Base-by-base conservation (phyloP, 2,329 filamentous ascomycete species). In the Fusarium fracticaudum region DNA sequence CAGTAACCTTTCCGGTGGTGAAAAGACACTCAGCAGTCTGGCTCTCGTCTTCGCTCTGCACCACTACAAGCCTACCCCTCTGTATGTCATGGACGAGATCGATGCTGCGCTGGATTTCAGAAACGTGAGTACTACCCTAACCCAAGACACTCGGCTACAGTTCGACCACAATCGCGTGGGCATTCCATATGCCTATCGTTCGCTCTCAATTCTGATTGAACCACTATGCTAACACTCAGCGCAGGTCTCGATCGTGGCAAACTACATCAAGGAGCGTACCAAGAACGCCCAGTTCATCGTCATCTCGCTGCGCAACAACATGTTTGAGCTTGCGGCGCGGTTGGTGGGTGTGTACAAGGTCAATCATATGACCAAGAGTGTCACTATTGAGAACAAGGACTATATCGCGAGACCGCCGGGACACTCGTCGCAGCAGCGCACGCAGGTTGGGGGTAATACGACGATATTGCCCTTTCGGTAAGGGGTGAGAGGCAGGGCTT, bases 11-110 rank as follows among this genome's bases (percentile, higher is more conserved):
- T 96, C 93, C 38, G 96, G 96, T 86, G 96, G 96, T 73, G 96
- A 99, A 85, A 99, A 99, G 90, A 99, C 96, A 43, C 85, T 99
- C 71, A 96, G 93, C 76, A 96, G 93, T 83, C 85, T 99, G 83
- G 96, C 96, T 29, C 86, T 99, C 65, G 96, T 99, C n/a, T 99
- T 99, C 86, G 96, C 96, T 37, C 84, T 99, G 78, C 96, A 99
- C 83, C 96, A 98, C 81, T 99, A 98, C 84, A 97, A 97, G 86
- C 96, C 96, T 15, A 99, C 96, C 71, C 96, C 96, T 60, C 84
- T 99, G 72, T 99, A 99, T 83, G 96, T 99, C 79, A 99, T 99
- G 96, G 96, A 99, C 84, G 96, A 99, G 86, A 99, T 99, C 82
- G 96, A 99, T 84, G 96, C 96, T 29, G 96, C 96, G 37, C 85